Conservation (phyloP, 2,329 filamentous ascomycete species). For the Magnaporthiopsis poae region DNA sequence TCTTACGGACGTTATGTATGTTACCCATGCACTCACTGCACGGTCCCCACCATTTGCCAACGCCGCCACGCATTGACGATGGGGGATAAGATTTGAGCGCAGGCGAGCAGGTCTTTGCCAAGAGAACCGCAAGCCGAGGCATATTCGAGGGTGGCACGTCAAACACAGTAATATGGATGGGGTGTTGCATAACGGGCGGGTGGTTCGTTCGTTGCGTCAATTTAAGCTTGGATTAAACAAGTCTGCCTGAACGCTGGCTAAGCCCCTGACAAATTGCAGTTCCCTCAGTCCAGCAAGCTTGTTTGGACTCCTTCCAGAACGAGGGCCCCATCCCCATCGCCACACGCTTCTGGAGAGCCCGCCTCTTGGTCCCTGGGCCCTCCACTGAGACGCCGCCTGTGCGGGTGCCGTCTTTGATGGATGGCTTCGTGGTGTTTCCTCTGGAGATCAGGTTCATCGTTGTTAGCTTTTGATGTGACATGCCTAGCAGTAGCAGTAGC, state of each 20-base stretch:
- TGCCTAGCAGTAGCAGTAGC: too few species aligned
- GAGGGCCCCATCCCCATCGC: neutral
- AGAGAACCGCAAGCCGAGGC: too few species aligned
- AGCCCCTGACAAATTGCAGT: neutral
- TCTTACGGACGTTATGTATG: neutral
- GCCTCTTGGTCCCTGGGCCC: neutral
- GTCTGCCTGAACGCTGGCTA: neutral
- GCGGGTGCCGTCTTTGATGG: neutral
- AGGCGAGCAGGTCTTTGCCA: too few species aligned
- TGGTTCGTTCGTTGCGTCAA: too few species aligned
- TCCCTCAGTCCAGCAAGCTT: neutral
- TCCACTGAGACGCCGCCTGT: neutral
- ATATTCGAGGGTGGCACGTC: too few species aligned
- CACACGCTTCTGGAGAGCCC: neutral
- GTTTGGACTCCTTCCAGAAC: neutral
- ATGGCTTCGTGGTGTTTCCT: conserved; percentile 2
- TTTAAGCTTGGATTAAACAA: neutral
- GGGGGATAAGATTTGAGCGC: too few species aligned
- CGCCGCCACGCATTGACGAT: neutral
- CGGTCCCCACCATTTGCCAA: neutral
- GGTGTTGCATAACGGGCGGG: too few species aligned
- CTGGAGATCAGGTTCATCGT: neutral
- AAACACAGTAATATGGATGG: too few species aligned
- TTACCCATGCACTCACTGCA: too few species aligned
- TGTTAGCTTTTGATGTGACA: neutral